Conservation (phyloP, 2,329 filamentous ascomycete genomes). For the Trichothecium sympodiale region DNA sequence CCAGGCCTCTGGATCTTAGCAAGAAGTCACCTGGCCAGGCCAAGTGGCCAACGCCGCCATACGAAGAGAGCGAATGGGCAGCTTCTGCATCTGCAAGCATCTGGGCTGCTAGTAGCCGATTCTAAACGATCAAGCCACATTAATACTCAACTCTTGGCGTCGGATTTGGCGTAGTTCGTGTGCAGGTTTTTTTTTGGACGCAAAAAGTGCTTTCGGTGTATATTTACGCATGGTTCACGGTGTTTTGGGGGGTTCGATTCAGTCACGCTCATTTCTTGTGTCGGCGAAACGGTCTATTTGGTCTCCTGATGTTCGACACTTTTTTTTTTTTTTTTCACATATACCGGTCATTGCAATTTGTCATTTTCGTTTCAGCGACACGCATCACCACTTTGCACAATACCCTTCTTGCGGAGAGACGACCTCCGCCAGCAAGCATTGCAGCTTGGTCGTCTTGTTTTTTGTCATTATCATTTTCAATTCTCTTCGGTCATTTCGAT, state of each 20-base stretch:
- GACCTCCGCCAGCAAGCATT: conserved; percentile 1
- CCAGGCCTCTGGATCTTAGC: conserved; percentile 60
- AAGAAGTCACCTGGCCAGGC: conserved; percentile 42
- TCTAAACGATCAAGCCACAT: conserved; percentile 24
- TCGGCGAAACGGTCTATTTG: conserved; percentile 1
- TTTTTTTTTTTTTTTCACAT: conserved; percentile 13
- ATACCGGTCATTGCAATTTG: conserved; percentile 7
- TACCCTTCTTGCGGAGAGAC: conserved; percentile 12
- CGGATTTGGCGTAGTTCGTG: neutral
- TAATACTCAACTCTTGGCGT: neutral
- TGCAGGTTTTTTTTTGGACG: neutral
- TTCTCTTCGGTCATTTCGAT: conserved; percentile 3
- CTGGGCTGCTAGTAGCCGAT: conserved; percentile 58
- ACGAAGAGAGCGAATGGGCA: conserved; percentile 89
- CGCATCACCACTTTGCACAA: conserved; percentile 5
- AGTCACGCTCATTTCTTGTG: conserved; percentile 1
- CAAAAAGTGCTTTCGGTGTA: conserved; percentile 5
- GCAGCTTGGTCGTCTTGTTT: conserved; percentile 4
- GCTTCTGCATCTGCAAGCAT: conserved; percentile 73
- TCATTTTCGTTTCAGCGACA: no score
- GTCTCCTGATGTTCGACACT: conserved; percentile 6
- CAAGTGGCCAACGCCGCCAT: conserved; percentile 93
- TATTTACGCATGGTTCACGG: conserved; percentile 3
- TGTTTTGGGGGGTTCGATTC: conserved; percentile 4
- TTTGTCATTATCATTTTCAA: conserved; percentile 1